Base-by-base conservation (phyloP, 768 basidiomycete genomes). In the Neoboletus magnificus region DNA sequence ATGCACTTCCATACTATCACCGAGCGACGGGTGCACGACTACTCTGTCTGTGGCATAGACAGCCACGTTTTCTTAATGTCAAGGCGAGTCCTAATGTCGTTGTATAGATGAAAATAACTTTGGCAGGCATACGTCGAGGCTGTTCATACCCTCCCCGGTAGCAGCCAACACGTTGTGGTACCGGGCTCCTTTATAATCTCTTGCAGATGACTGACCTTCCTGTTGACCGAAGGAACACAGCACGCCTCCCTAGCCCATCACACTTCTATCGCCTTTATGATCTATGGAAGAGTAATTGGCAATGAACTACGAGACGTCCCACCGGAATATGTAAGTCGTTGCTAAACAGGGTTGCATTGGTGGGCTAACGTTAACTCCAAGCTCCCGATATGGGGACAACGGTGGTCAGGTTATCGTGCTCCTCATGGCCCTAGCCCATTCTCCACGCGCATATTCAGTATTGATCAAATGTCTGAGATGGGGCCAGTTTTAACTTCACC, bases 351-450 rank as follows among this genome's bases (percentile, higher is more conserved):
- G 30, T 35, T 53, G 20, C 22, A 13, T 45, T 29, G 29, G 27
- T 37, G 43, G 42, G 44, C 55, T 68, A 41, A 66, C 52, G 33
- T 35, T 33, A 16, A 33, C 37, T 45, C 27, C 48, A 62, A 70
- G 69, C 57, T 72, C 32, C 64, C 68, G 16, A 54, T 70, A 53
- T 72, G 71, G 71, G 71, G 71, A 55, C 66, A 69, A 50, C 64
- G 69, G 32, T 70, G 69, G 69, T 51, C 62, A 30, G 50, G 58
- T 16, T 57, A 64, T 52, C 61, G 56, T 58, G 40, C 39, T 52
- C 62, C 69, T 47, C 58, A 48, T 35, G 64, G 69, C 16, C 66
- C 69, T 30, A 71, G 69, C 35, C 43, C 59, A 22, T 70, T 68
- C 48, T 66, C 59, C 32, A 63, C 53, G 3, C 64, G 60, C 48